Percentiles rank a stretch among this genome's conserved stretches.
These are phyloP conservation scores for Filosporella fistucella DNA, from an alignment of 495 filamentous ascomycete species.

Conservation along the genomic window DNA sequence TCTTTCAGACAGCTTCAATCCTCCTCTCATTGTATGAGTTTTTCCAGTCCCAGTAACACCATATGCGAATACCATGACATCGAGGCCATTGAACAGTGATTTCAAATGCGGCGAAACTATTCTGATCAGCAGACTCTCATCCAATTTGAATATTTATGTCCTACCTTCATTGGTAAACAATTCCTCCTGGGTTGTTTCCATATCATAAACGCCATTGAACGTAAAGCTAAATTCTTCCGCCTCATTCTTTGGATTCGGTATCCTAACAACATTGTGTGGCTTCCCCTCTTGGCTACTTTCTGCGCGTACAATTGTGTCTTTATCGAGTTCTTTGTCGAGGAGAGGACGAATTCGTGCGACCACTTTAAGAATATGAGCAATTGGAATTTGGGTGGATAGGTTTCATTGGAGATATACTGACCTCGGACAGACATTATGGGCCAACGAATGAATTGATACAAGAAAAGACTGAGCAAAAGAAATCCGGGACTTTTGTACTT, in stretches of 20 bases:
- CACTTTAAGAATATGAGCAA: slow-evolving; percentile 35
- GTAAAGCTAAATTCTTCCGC: slow-evolving; percentile 88
- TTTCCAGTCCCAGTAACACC: slow-evolving; percentile 95
- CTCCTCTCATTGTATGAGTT: slow-evolving; percentile 97
- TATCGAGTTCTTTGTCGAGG: slow-evolving; percentile 72
- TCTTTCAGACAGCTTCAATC: slow-evolving; percentile 80
- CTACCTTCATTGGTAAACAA: slow-evolving; percentile 85
- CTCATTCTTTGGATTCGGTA: slow-evolving; percentile 93
- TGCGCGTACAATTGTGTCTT: slow-evolving; percentile 77
- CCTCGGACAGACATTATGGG: slow-evolving; percentile 24
- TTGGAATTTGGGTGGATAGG: no score
- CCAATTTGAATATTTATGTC: slow-evolving; percentile 20
- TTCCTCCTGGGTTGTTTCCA: slow-evolving; percentile 71
- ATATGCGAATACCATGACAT: slow-evolving; percentile 94
- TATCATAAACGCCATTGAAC: slow-evolving; percentile 91
- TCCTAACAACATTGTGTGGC: slow-evolving; percentile 66
- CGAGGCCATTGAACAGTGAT: slow-evolving; percentile 88
- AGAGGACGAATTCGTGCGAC: slow-evolving; percentile 87
- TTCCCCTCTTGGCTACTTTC: slow-evolving; percentile 51
- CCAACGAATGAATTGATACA: slow-evolving; percentile 10
- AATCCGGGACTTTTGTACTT: slow-evolving; percentile 1
- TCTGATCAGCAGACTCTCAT: slow-evolving; percentile 6
- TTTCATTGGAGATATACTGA: slow-evolving; percentile 1
- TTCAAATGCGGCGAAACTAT: slow-evolving; percentile 63
- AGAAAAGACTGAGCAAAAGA: not conserved